phyloP scores from a whole-genome alignment of 2,329 filamentous ascomycete species.

The Epichloe brachyelytri region DNA sequence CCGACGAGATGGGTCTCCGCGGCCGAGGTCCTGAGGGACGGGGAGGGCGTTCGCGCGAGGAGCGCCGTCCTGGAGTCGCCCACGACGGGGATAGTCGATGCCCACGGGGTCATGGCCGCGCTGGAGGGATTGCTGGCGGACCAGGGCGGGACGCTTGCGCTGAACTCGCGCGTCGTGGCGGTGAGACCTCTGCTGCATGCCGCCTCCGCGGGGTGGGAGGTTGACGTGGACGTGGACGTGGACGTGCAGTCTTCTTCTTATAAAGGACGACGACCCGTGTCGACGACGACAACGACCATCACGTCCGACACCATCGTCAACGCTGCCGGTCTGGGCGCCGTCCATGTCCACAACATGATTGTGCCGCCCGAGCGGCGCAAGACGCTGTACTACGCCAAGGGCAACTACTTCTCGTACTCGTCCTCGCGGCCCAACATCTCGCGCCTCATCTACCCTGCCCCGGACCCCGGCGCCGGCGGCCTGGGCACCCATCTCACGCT shows the following conservation, averaged over 20 bases:
- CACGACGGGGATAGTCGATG: constrained; percentile 83
- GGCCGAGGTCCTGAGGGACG: constrained; percentile 48
- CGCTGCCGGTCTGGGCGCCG: constrained; percentile 69
- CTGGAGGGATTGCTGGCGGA: constrained; percentile 69
- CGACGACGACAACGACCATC: constrained; percentile 32
- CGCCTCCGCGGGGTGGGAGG: constrained; percentile 53
- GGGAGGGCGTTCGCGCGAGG: constrained; percentile 63
- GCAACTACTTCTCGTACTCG: constrained; percentile 80
- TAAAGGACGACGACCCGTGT: constrained; percentile 25
- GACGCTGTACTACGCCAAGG: constrained; percentile 74
- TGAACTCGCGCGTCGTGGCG: constrained; percentile 50
- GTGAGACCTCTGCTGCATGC: constrained; percentile 38
- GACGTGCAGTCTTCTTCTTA: too few species aligned
- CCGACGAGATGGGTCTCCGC: constrained; percentile 57
- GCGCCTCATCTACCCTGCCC: constrained; percentile 79
- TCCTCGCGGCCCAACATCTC: constrained; percentile 42
- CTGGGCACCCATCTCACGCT: constrained; percentile 89
- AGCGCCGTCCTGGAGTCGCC: constrained; percentile 70
- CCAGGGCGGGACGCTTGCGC: constrained; percentile 58
- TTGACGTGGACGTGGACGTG: constrained; percentile 36
- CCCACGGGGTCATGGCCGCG: constrained; percentile 70
- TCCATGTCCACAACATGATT: constrained; percentile 70
- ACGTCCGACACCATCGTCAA: constrained; percentile 72
- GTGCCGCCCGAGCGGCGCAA: constrained; percentile 43
- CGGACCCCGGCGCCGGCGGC: constrained; percentile 67